Conservation (phyloP, 176 grass and related monocot genomes). For the Rhynchospora breviuscula region DNA sequence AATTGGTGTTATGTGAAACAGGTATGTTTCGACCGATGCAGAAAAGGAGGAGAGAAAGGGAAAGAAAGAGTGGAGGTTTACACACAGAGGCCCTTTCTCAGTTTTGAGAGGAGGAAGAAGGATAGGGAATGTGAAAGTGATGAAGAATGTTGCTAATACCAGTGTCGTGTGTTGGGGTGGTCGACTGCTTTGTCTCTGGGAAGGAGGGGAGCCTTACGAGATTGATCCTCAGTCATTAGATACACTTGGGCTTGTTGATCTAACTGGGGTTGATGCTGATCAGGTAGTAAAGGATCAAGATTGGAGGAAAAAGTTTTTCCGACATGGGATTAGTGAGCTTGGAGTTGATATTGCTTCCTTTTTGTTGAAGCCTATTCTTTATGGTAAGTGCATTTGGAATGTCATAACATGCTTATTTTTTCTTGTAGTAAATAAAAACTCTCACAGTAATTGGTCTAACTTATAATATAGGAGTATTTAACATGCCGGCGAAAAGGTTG, state of each 20-base stretch:
- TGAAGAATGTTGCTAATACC: conserved; percentile 99
- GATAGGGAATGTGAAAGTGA: conserved; percentile 91
- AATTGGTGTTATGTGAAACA: background rate
- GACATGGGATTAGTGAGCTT: conserved; percentile 30
- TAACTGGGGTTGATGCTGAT: conserved; percentile 22
- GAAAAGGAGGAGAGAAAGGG: conserved; percentile 54
- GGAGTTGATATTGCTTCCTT: conserved; percentile 48
- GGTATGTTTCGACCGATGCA: conserved; percentile 85
- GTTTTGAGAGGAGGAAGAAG: conserved; percentile 57
- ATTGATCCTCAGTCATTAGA: conserved; percentile 50
- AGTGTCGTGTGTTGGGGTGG: conserved; percentile 69
- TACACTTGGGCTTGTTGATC: conserved; percentile 56
- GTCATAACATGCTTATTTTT: background rate
- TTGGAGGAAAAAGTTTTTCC: background rate
- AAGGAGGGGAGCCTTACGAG: conserved; percentile 92
- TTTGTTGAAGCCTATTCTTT: conserved; percentile 56
- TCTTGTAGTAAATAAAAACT: background rate
- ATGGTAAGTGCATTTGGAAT: conserved; percentile 26
- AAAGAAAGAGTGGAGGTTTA: conserved; percentile 59
- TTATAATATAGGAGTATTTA: conserved; percentile 48
- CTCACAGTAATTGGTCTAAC: background rate
- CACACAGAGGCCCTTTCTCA: conserved; percentile 89
- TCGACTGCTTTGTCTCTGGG: conserved; percentile 82
- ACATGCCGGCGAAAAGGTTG: conserved; percentile 72
- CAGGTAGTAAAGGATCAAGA: background rate